Conservation (phyloP, 345 rosid species). For the Mangifera indica region DNA sequence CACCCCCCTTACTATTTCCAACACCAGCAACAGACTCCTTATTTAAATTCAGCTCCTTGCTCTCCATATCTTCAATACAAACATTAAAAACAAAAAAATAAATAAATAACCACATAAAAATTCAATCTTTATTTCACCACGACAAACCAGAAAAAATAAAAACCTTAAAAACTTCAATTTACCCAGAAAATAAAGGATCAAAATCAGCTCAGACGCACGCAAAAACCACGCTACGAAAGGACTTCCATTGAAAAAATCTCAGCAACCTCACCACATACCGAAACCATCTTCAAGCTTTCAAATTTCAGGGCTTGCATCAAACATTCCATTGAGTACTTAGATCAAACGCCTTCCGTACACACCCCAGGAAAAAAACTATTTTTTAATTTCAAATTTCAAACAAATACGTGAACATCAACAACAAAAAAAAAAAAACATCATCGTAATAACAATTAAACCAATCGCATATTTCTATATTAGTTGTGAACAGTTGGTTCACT, state of each 20-base stretch:
- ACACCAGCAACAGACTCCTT: slow-evolving; percentile 38
- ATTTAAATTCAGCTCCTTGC: slow-evolving; percentile 56
- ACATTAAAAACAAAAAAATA: neutral
- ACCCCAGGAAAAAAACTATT: neutral
- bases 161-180: neutral
- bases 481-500: neutral
- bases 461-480: neutral
- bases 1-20: slow-evolving; percentile 43
- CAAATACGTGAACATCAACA: slow-evolving; percentile 13
- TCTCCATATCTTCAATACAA: slow-evolving; percentile 39
- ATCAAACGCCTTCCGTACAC: slow-evolving; percentile 21
- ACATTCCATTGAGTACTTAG: slow-evolving; percentile 10
- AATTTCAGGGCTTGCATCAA: slow-evolving; percentile 1
- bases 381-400: neutral
- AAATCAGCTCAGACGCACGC: neutral
- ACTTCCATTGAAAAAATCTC: slow-evolving; percentile 36
- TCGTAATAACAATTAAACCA: slow-evolving; percentile 2
- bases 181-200: slow-evolving; percentile 9
- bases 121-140: neutral
- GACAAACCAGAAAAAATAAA: neutral
- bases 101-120: neutral
- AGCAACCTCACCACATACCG: slow-evolving; percentile 8
- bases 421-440: neutral
- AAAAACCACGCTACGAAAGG: slow-evolving; percentile 27
- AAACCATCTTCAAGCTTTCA: slow-evolving; percentile 18